phyloP scores from a whole-genome alignment of 306 rosid genomes.

The Spatholobus suberectus region DNA sequence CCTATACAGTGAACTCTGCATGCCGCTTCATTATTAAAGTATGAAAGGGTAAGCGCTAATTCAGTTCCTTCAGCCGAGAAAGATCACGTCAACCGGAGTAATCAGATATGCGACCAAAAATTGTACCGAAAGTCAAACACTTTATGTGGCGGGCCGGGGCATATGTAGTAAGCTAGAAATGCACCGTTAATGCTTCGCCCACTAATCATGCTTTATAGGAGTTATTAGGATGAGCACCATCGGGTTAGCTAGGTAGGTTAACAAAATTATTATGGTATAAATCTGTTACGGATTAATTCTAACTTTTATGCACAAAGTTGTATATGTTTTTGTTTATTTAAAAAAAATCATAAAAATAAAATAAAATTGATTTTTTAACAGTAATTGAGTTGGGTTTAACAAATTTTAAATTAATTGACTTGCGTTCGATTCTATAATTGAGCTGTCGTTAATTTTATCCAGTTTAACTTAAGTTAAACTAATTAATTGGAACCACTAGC shows the following conservation, averaged over 20 bases:
- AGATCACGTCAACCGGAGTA: slow-evolving; percentile 13
- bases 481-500: too few species aligned
- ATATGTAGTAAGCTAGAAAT: not conserved
- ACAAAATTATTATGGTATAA: not conserved
- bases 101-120: not conserved
- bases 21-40: not conserved
- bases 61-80: not conserved
- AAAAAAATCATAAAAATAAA: too few species aligned
- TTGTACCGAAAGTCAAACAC: slow-evolving; percentile 24
- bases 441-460: too few species aligned
- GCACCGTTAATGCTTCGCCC: not conserved
- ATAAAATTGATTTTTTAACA: too few species aligned
- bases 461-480: too few species aligned
- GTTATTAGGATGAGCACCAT: not conserved
- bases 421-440: too few species aligned
- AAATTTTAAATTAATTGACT: too few species aligned
- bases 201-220: not conserved
- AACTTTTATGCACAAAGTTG: too few species aligned
- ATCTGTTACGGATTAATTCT: not conserved
- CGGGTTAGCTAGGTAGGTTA: not conserved
- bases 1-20: too few species aligned
- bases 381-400: too few species aligned
- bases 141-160: not conserved
- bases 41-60: not conserved
- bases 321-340: too few species aligned